Evolutionary conservation across 2,329 filamentous ascomycete species (phyloP).

Genomic region (Sclerotiophoma versabilis): DNA sequence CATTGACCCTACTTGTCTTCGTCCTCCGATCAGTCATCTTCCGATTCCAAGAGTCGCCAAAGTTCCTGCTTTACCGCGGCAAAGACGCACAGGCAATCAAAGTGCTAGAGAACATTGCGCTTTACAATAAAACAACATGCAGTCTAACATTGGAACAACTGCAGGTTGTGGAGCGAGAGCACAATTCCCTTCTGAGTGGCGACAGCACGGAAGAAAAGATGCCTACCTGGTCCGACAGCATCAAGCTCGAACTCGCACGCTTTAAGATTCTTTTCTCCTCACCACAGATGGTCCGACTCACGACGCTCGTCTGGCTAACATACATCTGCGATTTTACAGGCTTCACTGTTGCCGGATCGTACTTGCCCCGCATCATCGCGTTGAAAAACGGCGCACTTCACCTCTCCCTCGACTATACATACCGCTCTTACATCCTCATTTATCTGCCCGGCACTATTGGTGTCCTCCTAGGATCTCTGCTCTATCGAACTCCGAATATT

Average conservation of each 20-base stretch:
- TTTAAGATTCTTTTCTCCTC: conserved; percentile 56
- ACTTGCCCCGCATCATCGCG: conserved; percentile 60
- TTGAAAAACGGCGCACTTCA: conserved; percentile 58
- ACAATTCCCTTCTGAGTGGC: conserved; percentile 36
- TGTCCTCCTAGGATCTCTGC: conserved; percentile 57
- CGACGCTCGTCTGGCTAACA: conserved; percentile 58
- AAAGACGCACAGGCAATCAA: conserved; percentile 60
- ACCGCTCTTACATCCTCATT: conserved; percentile 62
- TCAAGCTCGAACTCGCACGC: conserved; percentile 51
- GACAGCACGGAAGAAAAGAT: conserved; percentile 41
- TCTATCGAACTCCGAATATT: conserved; percentile 56
- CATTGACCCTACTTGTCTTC: conserved; percentile 54
- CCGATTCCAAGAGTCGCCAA: conserved; percentile 65
- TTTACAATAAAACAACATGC: conserved; percentile 50
- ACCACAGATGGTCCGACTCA: conserved; percentile 54
- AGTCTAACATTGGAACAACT: conserved; percentile 47
- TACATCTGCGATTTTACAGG: conserved; percentile 61
- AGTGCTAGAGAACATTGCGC: conserved; percentile 54
- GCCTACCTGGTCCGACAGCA: conserved; percentile 42
- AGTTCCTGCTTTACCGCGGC: conserved; percentile 63
- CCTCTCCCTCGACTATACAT: conserved; percentile 57
- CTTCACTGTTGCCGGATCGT: conserved; percentile 58
- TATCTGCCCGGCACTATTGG: conserved; percentile 61
- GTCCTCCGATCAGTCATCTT: conserved; percentile 63
- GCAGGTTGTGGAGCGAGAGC: conserved; percentile 44